Percentiles rank a stretch among this genome's conserved stretches.
Conservation (phyloP, 1,284 basidiomycete species). For the Pterula multifida region DNA sequence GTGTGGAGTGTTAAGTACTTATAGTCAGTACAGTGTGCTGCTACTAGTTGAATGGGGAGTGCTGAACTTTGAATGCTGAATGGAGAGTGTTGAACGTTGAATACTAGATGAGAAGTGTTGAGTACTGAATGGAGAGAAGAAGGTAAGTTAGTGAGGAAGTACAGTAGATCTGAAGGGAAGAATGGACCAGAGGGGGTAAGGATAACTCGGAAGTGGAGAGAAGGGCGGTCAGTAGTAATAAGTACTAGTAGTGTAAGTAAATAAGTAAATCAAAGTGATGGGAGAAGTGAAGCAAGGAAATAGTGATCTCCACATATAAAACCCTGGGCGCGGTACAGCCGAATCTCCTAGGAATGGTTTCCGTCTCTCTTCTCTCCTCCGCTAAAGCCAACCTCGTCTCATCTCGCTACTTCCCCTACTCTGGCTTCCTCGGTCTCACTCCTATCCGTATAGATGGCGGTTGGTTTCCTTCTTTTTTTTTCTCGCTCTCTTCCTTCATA, state of each 20-base stretch:
- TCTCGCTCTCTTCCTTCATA: constrained; percentile 7
- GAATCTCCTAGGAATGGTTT: too few relatives aligned
- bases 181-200: too few relatives aligned
- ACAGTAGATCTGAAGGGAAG: too few relatives aligned
- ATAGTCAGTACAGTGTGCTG: too few relatives aligned
- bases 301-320: neutral
- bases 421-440: constrained; percentile 70
- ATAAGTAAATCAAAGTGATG: neutral
- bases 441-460: constrained; percentile 68
- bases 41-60: too few relatives aligned
- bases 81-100: too few relatives aligned
- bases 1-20: neutral
- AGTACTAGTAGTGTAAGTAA: neutral
- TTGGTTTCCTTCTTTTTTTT: constrained; percentile 21
- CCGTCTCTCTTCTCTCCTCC: neutral
- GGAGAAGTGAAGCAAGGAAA: neutral
- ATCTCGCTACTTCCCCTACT: constrained; percentile 58
- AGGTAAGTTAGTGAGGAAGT: neutral
- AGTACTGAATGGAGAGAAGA: neutral
- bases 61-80: too few relatives aligned
- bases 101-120: neutral
- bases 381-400: neutral
- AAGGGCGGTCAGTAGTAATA: neutral
- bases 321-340: neutral
- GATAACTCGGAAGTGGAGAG: neutral